Base-by-base conservation (phyloP, 2,329 filamentous ascomycete species). In the Huntiella bhutanensis region DNA sequence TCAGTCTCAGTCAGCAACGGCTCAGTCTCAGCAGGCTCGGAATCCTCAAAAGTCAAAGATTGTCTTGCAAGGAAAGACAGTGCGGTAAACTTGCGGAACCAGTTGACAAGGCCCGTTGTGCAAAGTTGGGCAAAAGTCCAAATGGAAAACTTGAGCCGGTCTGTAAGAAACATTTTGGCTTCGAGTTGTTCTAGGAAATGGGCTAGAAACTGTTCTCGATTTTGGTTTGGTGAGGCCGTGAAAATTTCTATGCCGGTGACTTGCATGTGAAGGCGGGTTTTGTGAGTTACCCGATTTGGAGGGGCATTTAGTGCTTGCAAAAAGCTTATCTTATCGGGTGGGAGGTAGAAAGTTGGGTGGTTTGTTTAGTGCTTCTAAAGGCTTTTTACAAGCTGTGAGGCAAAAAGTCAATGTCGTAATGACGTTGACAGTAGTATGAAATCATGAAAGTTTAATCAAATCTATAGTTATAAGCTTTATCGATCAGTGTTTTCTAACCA, bases 31-130 rank as follows among this genome's bases (percentile, higher is more conserved):
- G 22, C 22, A 28, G 22, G 22, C 22, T 28, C 22, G 1, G 22
- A 28, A 28, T 28, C 22, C 22, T 28, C 22, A 28, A 28, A 28
- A 28, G 34, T n/a, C 34, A 36, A 15, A 10, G 12, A 36, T n/a
- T 36, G 34, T 36, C 34, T 36, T n/a, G 49, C 56, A 57, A 47
- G 19, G 35, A 47, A 47, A 19, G 41, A 19, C 33, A 47, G 45
- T 17, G 39, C 41, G 15, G 28, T 35, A 38, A 47, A 47, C 8
- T 36, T 8, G 39, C 38, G 33, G n/a, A 47, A 47, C 28, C 37
- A 47, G 17, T n/a, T 41, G 32, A 41, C 33, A 42, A 47, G 33
- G 3, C 33, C 36, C 16, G 38, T 38, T 3, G 43, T 45, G 33
- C 40, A 45, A n/a, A 49, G 10, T n/a, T 47, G 39, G 37, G 41